Evolutionary conservation across 2,329 filamentous ascomycete genomes (phyloP), one percentile per base, ranked within the genome.

Genomic region (Hypomyces perniciosus): DNA sequence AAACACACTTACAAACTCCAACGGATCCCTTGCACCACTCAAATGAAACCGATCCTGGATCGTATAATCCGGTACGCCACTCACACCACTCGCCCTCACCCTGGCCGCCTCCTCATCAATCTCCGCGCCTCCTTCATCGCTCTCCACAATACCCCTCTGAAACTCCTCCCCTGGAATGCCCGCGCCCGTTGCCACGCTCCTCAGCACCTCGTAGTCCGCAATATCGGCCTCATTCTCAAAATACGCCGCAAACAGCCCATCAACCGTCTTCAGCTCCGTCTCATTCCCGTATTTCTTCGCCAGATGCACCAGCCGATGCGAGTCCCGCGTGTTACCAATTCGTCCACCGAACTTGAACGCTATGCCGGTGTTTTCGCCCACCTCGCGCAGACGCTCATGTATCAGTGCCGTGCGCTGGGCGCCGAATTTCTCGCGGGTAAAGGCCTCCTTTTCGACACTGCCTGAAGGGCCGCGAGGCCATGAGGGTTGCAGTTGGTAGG

Each of bases 41-140:
- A 91, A 72, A 55, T 81, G 75, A 65, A 80, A 89, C 57, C 71
- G 70, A 2, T 77, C 81, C 63, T 90, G 86, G 50, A 93, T 76
- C 4, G 81, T 81, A 65, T 86, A 89, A 61, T 86, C 81, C 9
- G 88, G 87, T 53, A 91, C 86, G 0, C 86, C 87, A 37, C 70
- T 73, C 49, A 91, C 66, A 31, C 66, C 68, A 1, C 56, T 56
- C 29, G 51, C 51, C 42, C 62, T 60, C 3, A 68, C 67, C 43
- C 53, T 54, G 8, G 50, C 49, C 7, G 62, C 63, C 3, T 63
- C 59, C 40, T 57, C 52, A 44, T 71, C 68, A 4, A 71, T 67
- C 37, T 65, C 59, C 4, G 56, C 52, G 13, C 65, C 68, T 4
- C 80, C 83, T 57, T 80, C 78, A n/a, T 70, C 72, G 55, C 71